Evolutionary conservation across 352 stramenopile species (phyloP).

Genomic region (Phytopythium aichiense): DNA sequence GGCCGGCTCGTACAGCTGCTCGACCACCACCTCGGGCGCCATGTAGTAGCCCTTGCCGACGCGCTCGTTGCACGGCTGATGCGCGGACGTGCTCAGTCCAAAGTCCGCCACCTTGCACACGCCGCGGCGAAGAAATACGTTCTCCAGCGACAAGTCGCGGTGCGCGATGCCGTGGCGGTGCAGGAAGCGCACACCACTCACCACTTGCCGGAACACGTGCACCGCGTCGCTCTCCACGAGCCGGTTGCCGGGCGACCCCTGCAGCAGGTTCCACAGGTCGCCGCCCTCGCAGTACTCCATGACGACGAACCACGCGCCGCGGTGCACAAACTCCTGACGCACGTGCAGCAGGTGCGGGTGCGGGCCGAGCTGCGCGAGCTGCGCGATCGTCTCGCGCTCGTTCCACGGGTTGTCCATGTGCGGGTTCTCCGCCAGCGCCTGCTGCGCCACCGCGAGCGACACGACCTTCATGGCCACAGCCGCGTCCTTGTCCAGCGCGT

Average conservation of each 20-base stretch:
- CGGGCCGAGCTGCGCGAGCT: conserved; percentile 2
- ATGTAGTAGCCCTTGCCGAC: conserved; percentile 58
- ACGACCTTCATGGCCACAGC: conserved; percentile 40
- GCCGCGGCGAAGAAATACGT: conserved; percentile 30
- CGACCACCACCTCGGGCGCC: conserved; percentile 43
- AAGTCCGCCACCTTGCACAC: conserved; percentile 55
- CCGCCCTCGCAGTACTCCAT: conserved; percentile 50
- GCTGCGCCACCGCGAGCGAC: conserved; percentile 14
- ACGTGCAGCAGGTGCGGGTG: conserved; percentile 27
- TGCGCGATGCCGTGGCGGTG: conserved; percentile 39
- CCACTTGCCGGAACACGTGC: conserved; percentile 27
- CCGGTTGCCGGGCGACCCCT: conserved; percentile 16
- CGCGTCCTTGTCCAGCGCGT: conserved; percentile 16
- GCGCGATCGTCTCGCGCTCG: conserved; percentile 15
- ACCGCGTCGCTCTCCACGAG: conserved; percentile 19
- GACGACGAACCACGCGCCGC: conserved; percentile 37
- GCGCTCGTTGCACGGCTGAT: conserved; percentile 14
- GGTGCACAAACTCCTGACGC: conserved; percentile 22
- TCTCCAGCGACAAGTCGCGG: conserved; percentile 51
- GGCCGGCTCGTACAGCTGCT: conserved; percentile 30
- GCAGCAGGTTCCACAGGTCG: conserved; percentile 36
- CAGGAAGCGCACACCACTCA: conserved; percentile 27
- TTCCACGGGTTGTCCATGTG: conserved; percentile 29
- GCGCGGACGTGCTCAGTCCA: conserved; percentile 31
- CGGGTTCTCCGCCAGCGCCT: conserved; percentile 13